phyloP scores from a whole-genome alignment of 2,329 filamentous ascomycete genomes.

The Aspergillus clavatus region DNA sequence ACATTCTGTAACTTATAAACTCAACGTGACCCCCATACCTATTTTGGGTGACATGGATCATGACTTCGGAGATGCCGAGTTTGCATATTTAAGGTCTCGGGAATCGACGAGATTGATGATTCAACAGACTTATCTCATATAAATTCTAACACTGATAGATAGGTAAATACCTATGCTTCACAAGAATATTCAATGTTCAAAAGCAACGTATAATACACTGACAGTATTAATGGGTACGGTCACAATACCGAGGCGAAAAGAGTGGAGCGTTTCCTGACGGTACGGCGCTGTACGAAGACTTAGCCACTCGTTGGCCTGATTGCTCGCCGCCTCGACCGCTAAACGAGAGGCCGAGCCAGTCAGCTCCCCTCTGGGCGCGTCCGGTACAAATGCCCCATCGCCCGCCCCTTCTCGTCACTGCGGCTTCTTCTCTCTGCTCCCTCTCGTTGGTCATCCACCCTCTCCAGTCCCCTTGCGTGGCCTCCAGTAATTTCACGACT shows the following conservation, averaged over 20 bases:
- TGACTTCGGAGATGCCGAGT: background rate
- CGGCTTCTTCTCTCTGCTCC: conserved; percentile 35
- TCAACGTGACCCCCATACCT: no score
- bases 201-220: no score
- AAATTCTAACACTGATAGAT: conserved; percentile 5
- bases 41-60: background rate
- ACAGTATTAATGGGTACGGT: no score
- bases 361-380: conserved; percentile 18
- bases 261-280: conserved; percentile 15
- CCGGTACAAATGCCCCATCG: conserved; percentile 41
- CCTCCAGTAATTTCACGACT: conserved; percentile 24
- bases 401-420: conserved; percentile 31
- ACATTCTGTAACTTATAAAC: background rate
- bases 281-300: conserved; percentile 14
- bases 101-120: background rate
- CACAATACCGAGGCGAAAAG: no score
- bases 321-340: conserved; percentile 13
- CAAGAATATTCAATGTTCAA: no score
- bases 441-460: conserved; percentile 39
- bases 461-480: conserved; percentile 27
- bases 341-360: conserved; percentile 22
- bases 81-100: background rate
- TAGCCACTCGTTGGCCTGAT: conserved; percentile 14
- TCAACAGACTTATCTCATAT: background rate
- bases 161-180: no score